Base-by-base conservation (phyloP, 2,329 filamentous ascomycete species). In the Epichloe uncinata region DNA sequence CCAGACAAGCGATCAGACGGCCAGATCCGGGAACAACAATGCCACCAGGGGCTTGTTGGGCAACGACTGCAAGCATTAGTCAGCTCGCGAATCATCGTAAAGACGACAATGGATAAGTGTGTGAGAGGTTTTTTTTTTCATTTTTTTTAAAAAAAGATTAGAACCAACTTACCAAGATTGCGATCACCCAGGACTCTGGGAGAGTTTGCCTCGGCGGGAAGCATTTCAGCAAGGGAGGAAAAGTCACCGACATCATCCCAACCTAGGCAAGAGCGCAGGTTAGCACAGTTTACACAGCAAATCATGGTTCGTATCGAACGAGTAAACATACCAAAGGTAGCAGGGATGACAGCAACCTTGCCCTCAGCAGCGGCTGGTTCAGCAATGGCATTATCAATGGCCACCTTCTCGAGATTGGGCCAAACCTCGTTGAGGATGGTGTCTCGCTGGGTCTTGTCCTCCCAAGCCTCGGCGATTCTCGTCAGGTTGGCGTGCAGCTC, bases 191-290 rank as follows among this genome's bases (percentile, higher is more conserved):
- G 49, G 35, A 60, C 50, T 18, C 57, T 54, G 13, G 58, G 58
- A 7, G 48, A 51, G 48, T 60, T 60, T 18, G 54, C 53, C 26
- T 58, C 58, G 42, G 58, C 57, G 33, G 58, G 58, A 48, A 60
- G 54, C 58, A 60, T 60, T 48, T 60, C 58, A 2, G 58, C 54
- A 34, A 60, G 49, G 15, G 58, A 60, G 8, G 58, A 60, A 40
- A 60, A 60, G 51, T 60, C 58, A 54, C 58, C 58, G 22, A 60
- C 58, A 49, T 60, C 58, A 35, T 60, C 58, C 58, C 58, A 60
- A 53, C 57, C 56, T 57, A 18, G 4, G 11, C 36, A 3, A 37
- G 22, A 15, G 9, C 15, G 7, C 38, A 20, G 26, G 46, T 54
- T 40, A 55, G 53, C 12, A 48, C 22, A 4, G 9, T 33, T 18